Evolutionary conservation across 2,329 filamentous ascomycete species (phyloP), one percentile per base, ranked within the genome.

Genomic region (Rhinocladiella similis): DNA sequence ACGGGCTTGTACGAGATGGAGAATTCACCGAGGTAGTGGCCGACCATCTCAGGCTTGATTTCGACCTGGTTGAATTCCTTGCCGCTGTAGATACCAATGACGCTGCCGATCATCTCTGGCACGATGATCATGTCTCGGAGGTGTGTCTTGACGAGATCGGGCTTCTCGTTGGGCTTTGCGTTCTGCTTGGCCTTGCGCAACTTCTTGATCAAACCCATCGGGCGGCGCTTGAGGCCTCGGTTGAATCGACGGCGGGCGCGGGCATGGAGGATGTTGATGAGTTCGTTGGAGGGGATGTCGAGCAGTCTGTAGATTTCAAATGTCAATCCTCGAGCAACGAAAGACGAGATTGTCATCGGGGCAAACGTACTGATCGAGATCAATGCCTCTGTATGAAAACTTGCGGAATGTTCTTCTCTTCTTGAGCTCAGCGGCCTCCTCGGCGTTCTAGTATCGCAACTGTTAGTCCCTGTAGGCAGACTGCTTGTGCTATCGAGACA

Each of bases 41-140:
- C 94, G 80, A 99, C 94, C 94, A 99, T 99, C 86, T 99, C 94
- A 72, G 94, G 94, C 88, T 97, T 97, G 84, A 99, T 94, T 82
- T 99, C 94, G 72, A 99, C 92, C 86, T 97, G 93, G 89, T 99
- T 99, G 90, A 99, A 99, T 82, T 97, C 92, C 89, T 99, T 99
- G 77, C 94, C 94, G 69, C 91, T 96, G 90, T 99, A 99, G 85
- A 99, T 94, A 77, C 92, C 94, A 73, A 99, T 89, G 73, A 99
- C 93, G 80, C 85, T 90, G 73, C 94, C 94, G 77, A 99, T 99
- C 94, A 99, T 97, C 86, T 99, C 94, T 73, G 94, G 94, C 71
- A 99, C 94, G 76, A 99, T 88, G 79, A 99, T 97, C 94, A 99
- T 99, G 85, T 99, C 89, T 81, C 93, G 92, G 74, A 99, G 89